Percentiles rank a stretch among this genome's conserved stretches.
Evolutionary conservation across 192 early-diverging fungal genomes (phyloP).

Genomic region (Umbelopsis vinacea): DNA sequence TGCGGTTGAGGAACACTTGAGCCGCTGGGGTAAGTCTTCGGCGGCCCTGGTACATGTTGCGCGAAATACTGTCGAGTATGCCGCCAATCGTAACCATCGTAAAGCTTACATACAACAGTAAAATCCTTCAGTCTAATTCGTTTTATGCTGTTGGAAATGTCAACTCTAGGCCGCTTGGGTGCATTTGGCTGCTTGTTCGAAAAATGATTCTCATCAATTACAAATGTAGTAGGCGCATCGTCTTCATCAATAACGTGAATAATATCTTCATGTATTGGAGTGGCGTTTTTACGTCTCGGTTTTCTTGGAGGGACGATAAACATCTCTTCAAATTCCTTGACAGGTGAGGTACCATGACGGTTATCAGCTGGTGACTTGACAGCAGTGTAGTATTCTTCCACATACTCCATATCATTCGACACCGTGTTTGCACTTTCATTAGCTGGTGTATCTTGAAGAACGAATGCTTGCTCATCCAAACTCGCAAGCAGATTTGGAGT

Average conservation of each 20-base stretch:
- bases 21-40: neutral
- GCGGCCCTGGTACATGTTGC: neutral
- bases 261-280: slow-evolving; percentile 38
- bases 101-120: slow-evolving; percentile 63
- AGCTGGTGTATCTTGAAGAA: neutral
- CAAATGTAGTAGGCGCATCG: slow-evolving; percentile 9
- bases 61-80: slow-evolving; percentile 30
- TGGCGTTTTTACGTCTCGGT: slow-evolving; percentile 25
- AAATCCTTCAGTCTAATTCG: slow-evolving; percentile 64
- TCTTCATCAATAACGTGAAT: slow-evolving; percentile 44
- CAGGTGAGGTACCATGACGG: neutral
- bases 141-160: slow-evolving; percentile 36
- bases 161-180: slow-evolving; percentile 26
- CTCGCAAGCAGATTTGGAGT: slow-evolving; percentile 42
- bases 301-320: slow-evolving; percentile 26
- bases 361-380: neutral
- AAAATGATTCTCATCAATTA: slow-evolving; percentile 55
- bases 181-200: slow-evolving; percentile 41
- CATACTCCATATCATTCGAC: slow-evolving; percentile 43
- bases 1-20: neutral
- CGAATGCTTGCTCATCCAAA: slow-evolving; percentile 60
- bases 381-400: slow-evolving; percentile 52
- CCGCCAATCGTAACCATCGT: slow-evolving; percentile 73
- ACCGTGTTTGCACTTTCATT: slow-evolving; percentile 17
- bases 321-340: neutral